Evolutionary conservation across 2,329 filamentous ascomycete species (phyloP).

Genomic region (Fusarium anguioides): DNA sequence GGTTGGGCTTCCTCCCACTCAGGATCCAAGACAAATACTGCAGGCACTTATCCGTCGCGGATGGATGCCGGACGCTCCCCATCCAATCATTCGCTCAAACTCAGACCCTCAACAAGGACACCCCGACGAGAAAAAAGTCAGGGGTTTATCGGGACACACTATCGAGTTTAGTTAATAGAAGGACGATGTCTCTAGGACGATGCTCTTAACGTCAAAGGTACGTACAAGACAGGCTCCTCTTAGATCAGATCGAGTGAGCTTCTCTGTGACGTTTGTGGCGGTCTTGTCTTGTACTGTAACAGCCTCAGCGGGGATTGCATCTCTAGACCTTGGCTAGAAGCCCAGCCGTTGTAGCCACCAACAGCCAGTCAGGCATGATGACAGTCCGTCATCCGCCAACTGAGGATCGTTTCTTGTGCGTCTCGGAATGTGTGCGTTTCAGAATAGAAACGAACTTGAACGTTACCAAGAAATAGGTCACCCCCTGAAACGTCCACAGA

Average conservation of each 20-base stretch:
- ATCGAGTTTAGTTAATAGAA: slow-evolving; percentile 22
- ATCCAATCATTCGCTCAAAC: slow-evolving; percentile 20
- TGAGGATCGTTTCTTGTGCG: slow-evolving; percentile 16
- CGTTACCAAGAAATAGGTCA: slow-evolving; percentile 26
- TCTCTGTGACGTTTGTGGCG: slow-evolving; percentile 22
- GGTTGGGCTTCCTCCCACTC: neutral
- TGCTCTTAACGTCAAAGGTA: slow-evolving; percentile 14
- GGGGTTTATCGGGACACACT: slow-evolving; percentile 27
- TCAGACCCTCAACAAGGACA: slow-evolving; percentile 12
- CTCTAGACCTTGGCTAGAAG: neutral
- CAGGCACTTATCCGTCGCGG: slow-evolving; percentile 31
- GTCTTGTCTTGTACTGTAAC: slow-evolving; percentile 7
- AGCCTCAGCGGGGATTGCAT: neutral
- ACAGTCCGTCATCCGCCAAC: neutral
- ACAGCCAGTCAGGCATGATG: neutral
- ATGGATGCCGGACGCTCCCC: slow-evolving; percentile 17
- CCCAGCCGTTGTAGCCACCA: neutral
- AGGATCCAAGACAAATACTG: slow-evolving; percentile 12
- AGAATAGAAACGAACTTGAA: slow-evolving; percentile 34
- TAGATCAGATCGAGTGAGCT: neutral
- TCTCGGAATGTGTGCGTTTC: slow-evolving; percentile 41
- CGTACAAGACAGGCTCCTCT: slow-evolving; percentile 9
- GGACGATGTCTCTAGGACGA: slow-evolving; percentile 14
- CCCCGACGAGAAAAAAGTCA: slow-evolving; percentile 14
- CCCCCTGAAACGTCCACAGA: slow-evolving; percentile 13